phyloP scores from a whole-genome alignment of 768 basidiomycete genomes.

The Boletus barrowsii region DNA sequence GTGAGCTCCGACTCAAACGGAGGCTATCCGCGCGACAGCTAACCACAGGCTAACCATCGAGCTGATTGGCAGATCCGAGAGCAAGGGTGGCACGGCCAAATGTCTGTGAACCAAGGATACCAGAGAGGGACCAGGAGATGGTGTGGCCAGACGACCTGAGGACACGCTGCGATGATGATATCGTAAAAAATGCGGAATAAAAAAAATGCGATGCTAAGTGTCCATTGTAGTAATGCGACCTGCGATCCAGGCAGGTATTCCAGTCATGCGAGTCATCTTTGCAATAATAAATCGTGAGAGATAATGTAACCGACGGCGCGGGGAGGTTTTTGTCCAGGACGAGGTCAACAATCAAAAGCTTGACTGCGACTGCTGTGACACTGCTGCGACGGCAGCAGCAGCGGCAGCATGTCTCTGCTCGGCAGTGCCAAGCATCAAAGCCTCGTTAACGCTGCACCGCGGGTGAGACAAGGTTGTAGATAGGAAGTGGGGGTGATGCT shows the following conservation, averaged over 20 bases:
- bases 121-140: slow-evolving; percentile 6
- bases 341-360: slow-evolving; percentile 43
- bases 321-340: slow-evolving; percentile 23
- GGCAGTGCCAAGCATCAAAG: slow-evolving; percentile 81
- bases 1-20: slow-evolving; percentile 31
- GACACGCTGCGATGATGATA: slow-evolving; percentile 20
- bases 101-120: slow-evolving; percentile 26
- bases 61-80: slow-evolving; percentile 24
- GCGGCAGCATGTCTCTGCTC: slow-evolving; percentile 64
- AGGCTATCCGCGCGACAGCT: slow-evolving; percentile 17
- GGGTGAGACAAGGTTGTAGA: not conserved
- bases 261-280: slow-evolving; percentile 39
- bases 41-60: slow-evolving; percentile 42
- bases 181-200: slow-evolving; percentile 45
- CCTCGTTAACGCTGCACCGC: slow-evolving; percentile 68
- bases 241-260: slow-evolving; percentile 56
- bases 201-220: slow-evolving; percentile 36
- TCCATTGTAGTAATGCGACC: slow-evolving; percentile 54
- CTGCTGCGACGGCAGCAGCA: slow-evolving; percentile 54
- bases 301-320: slow-evolving; percentile 36
- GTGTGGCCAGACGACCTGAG: slow-evolving; percentile 20
- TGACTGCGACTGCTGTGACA: slow-evolving; percentile 40
- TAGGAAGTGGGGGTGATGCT: slow-evolving; percentile 12
- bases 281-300: slow-evolving; percentile 37
- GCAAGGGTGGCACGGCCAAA: slow-evolving; percentile 56